These are phyloP conservation scores for Penicillium corylophilum DNA, from an alignment of 2,329 filamentous ascomycete genomes.

Conservation along the genomic window DNA sequence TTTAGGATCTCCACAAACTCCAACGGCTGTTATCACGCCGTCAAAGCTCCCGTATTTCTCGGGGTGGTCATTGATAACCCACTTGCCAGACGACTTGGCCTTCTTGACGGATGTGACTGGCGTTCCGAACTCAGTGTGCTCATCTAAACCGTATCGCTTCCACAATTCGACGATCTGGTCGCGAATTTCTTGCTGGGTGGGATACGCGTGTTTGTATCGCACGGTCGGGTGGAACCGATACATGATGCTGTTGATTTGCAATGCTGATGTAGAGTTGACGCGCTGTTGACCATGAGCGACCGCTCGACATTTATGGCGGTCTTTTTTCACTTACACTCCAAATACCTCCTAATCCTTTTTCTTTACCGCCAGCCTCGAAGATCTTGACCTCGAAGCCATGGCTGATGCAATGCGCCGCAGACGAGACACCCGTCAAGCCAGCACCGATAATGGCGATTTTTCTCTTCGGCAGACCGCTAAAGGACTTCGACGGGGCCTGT, in stretches of 20 bases:
- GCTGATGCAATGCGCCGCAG: conserved; percentile 1
- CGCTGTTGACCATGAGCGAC: not conserved
- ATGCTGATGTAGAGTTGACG: not conserved
- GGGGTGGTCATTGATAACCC: not conserved
- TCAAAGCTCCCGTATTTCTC: not conserved
- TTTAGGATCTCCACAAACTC: not conserved
- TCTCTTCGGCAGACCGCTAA: not conserved
- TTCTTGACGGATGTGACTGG: not conserved
- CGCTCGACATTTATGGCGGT: not conserved
- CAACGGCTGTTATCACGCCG: not conserved
- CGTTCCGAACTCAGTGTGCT: not conserved
- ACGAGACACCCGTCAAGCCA: conserved; percentile 1
- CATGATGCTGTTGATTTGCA: not conserved
- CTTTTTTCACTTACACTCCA: not conserved
- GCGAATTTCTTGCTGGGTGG: not conserved
- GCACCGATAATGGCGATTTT: conserved; percentile 2
- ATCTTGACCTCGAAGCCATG: conserved; percentile 3
- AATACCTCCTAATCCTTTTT: not conserved
- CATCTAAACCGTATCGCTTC: not conserved
- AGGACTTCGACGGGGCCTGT: not conserved
- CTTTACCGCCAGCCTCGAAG: not conserved
- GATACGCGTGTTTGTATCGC: not conserved
- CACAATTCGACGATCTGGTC: not conserved
- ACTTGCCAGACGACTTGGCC: not conserved
- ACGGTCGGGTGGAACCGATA: not conserved